These are phyloP conservation scores for Rhodocollybia butyracea DNA, from an alignment of 768 basidiomycete genomes.

Conservation along the genomic window DNA sequence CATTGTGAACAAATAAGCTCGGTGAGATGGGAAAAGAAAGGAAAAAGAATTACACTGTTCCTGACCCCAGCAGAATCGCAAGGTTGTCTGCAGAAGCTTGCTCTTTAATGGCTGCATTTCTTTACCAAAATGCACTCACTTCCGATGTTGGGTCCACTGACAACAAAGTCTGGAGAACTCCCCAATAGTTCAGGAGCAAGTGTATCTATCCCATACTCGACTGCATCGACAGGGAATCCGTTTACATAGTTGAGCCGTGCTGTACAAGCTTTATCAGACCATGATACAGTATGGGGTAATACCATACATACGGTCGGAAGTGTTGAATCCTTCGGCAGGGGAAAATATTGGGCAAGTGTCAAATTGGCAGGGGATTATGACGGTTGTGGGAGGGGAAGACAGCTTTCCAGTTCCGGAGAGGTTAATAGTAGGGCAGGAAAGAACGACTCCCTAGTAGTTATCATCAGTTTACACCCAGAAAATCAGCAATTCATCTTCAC, in stretches of 20 bases:
- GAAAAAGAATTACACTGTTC: neutral
- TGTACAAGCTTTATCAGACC: constrained; percentile 3
- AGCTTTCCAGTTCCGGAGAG: constrained; percentile 44
- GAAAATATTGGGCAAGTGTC: constrained; percentile 38
- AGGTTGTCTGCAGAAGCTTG: constrained; percentile 16
- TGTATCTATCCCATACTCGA: constrained; percentile 41
- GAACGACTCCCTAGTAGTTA: constrained; percentile 32
- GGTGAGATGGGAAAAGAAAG: neutral
- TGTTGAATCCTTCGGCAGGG: constrained; percentile 39
- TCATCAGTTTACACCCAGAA: too few relatives aligned
- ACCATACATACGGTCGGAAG: constrained; percentile 24
- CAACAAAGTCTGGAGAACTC: constrained; percentile 38
- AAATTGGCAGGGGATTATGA: constrained; percentile 36
- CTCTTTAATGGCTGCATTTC: neutral
- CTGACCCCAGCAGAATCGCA: neutral
- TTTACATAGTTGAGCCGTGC: constrained; percentile 35
- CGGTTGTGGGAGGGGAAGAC: constrained; percentile 26
- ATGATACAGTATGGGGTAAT: neutral
- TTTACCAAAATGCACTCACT: constrained; percentile 22
- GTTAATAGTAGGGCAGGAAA: constrained; percentile 45
- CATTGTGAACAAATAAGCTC: neutral
- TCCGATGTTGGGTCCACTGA: constrained; percentile 46
- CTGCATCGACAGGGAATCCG: constrained; percentile 33
- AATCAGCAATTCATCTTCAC: neutral
- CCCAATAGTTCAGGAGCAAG: constrained; percentile 38